phyloP scores from a whole-genome alignment of 2,329 filamentous ascomycete species.

The Penicillium decumbens region DNA sequence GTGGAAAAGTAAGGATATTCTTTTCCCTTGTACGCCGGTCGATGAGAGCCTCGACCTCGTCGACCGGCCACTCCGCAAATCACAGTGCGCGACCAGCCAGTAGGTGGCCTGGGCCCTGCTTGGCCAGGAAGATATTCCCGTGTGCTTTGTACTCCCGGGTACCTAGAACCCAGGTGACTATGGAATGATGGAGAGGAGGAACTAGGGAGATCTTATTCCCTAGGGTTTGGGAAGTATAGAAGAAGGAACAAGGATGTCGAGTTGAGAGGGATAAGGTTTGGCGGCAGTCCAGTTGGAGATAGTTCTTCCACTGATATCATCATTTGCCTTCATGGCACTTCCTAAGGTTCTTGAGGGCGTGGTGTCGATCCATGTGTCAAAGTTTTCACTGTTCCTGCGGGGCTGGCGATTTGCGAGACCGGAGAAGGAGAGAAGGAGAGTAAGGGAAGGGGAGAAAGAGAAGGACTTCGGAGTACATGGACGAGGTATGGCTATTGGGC shows the following conservation, averaged over 20 bases:
- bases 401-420: background rate
- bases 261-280: background rate
- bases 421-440: too few relatives aligned
- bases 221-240: background rate
- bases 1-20: background rate
- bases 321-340: too few relatives aligned
- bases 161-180: background rate
- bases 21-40: slow-evolving; percentile 12
- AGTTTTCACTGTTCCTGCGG: background rate
- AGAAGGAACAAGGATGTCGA: background rate
- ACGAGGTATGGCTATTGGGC: too few relatives aligned
- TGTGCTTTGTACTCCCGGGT: background rate
- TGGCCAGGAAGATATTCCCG: background rate
- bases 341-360: too few relatives aligned
- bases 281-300: background rate
- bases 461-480: too few relatives aligned
- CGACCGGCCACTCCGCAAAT: slow-evolving; percentile 17
- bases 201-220: background rate
- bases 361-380: background rate
- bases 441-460: too few relatives aligned
- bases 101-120: slow-evolving; percentile 1
- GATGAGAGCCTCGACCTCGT: slow-evolving; percentile 22
- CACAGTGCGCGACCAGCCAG: background rate
- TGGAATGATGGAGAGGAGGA: background rate
- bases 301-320: background rate